Evolutionary conservation across 2,329 filamentous ascomycete genomes (phyloP).

Genomic region (Apiospora koreana): DNA sequence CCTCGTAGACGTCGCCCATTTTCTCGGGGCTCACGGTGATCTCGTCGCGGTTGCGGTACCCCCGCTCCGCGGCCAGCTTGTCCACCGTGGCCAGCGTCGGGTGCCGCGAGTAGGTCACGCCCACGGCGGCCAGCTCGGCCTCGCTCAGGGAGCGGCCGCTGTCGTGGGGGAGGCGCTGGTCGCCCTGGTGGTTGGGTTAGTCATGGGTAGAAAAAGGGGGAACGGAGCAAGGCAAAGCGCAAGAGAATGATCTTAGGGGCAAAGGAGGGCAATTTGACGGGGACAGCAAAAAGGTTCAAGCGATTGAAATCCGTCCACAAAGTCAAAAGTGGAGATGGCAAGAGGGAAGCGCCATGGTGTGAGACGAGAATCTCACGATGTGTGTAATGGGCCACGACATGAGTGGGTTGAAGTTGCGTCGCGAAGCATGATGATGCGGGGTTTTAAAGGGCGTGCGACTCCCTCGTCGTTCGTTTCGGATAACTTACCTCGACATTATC

Average conservation of each 20-base stretch:
- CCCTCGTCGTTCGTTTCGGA: slow-evolving; percentile 12
- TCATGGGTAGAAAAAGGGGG: slow-evolving; percentile 54
- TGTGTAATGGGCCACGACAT: not conserved
- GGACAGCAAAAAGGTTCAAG: not conserved
- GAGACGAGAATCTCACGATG: not conserved
- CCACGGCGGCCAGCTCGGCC: slow-evolving; percentile 69
- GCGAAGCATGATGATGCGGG: slow-evolving; percentile 1
- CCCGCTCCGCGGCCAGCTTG: slow-evolving; percentile 69
- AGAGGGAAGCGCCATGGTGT: not conserved
- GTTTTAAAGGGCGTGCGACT: slow-evolving; percentile 13
- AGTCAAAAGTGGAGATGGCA: not conserved
- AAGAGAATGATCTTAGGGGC: not conserved
- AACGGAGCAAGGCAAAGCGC: too few relatives aligned
- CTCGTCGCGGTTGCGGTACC: slow-evolving; percentile 94
- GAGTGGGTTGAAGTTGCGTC: not conserved
- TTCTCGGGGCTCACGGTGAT: slow-evolving; percentile 83
- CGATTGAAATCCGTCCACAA: not conserved
- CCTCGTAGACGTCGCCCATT: slow-evolving; percentile 86
- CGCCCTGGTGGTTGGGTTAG: slow-evolving; percentile 84
- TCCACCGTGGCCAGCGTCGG: slow-evolving; percentile 69
- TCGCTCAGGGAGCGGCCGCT: slow-evolving; percentile 70
- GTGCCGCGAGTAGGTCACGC: slow-evolving; percentile 77
- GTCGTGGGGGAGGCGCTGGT: slow-evolving; percentile 90
- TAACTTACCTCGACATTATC: slow-evolving; percentile 53
- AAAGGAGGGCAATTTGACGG: too few relatives aligned